Evolutionary conservation across 768 basidiomycete species (phyloP).

Genomic region (Lactarius vividus): DNA sequence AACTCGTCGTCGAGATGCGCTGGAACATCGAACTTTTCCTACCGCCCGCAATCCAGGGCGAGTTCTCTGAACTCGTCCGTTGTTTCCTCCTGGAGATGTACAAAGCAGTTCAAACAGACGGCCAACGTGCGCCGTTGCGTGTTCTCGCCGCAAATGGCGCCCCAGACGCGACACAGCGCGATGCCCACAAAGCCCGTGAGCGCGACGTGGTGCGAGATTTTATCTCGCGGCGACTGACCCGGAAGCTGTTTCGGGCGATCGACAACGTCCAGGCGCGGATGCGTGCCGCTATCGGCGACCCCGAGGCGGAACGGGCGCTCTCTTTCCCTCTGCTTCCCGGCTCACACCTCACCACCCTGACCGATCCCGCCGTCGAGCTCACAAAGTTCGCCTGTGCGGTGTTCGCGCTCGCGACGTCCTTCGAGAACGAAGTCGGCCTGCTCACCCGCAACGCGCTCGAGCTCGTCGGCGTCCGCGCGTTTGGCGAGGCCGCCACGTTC

Average conservation of each 20-base stretch:
- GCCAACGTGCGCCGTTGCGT: constrained; percentile 67
- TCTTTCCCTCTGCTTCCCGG: constrained; percentile 87
- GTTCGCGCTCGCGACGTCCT: constrained; percentile 76
- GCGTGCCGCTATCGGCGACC: constrained; percentile 56
- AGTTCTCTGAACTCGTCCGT: constrained; percentile 71
- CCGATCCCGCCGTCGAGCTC: constrained; percentile 83
- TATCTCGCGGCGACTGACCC: constrained; percentile 75
- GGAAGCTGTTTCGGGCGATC: constrained; percentile 71
- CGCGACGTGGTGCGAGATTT: constrained; percentile 67
- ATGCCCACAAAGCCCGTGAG: constrained; percentile 68
- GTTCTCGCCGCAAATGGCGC: constrained; percentile 64
- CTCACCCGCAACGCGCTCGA: constrained; percentile 89
- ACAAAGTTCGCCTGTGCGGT: constrained; percentile 84
- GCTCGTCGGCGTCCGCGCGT: constrained; percentile 81
- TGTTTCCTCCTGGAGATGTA: constrained; percentile 86
- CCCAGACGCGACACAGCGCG: constrained; percentile 62
- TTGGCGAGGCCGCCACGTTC: constrained; percentile 80
- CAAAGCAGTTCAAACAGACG: constrained; percentile 64
- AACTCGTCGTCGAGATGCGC: constrained; percentile 72
- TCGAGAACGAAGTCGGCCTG: constrained; percentile 81
- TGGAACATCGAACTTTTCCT: constrained; percentile 95
- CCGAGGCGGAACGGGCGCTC: constrained; percentile 54
- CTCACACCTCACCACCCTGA: constrained; percentile 69
- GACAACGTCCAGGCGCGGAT: constrained; percentile 59
- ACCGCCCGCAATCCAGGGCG: constrained; percentile 73